phyloP scores from a whole-genome alignment of 31 red algal genomes.

The Asparagopsis taxiformis region DNA sequence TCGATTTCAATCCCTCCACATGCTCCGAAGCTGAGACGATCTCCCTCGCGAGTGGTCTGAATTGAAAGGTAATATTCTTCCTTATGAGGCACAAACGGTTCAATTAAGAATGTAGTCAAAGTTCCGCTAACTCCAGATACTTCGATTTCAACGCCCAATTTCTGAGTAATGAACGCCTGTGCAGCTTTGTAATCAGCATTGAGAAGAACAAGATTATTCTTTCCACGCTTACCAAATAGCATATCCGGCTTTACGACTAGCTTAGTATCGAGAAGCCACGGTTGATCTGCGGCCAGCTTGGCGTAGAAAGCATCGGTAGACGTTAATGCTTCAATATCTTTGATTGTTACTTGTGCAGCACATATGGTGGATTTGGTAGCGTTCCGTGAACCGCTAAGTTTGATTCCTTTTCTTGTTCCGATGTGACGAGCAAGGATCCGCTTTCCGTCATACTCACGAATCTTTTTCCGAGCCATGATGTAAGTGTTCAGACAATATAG shows the following conservation, averaged over 20 bases:
- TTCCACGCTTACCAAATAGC: conserved; percentile 98
- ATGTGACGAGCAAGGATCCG: conserved; percentile 76
- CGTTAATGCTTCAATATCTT: conserved; percentile 13
- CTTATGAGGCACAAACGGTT: conserved; percentile 87
- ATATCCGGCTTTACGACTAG: conserved; percentile 99
- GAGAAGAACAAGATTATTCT: conserved; percentile 93
- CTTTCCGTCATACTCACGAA: conserved; percentile 97
- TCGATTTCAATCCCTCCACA: conserved; percentile 99
- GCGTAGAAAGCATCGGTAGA: conserved; percentile 44
- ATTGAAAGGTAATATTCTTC: conserved; percentile 93
- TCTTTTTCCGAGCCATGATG: conserved; percentile 96
- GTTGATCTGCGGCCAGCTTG: conserved; percentile 50
- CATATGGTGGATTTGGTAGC: not conserved
- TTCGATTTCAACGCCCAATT: conserved; percentile 59
- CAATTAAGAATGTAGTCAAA: conserved; percentile 86
- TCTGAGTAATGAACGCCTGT: conserved; percentile 50
- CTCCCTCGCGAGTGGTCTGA: conserved; percentile 78
- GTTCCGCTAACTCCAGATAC: conserved; percentile 73
- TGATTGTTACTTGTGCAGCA: conserved; percentile 35
- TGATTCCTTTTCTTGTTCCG: conserved; percentile 43
- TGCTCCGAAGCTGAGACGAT: conserved; percentile 85
- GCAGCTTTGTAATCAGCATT: conserved; percentile 75
- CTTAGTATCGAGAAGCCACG: conserved; percentile 70
- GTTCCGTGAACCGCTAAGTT: conserved; percentile 47
- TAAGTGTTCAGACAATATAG: too few relatives aligned